Evolutionary conservation across 2,329 filamentous ascomycete genomes (phyloP).

Genomic region (Neonectria punicea): DNA sequence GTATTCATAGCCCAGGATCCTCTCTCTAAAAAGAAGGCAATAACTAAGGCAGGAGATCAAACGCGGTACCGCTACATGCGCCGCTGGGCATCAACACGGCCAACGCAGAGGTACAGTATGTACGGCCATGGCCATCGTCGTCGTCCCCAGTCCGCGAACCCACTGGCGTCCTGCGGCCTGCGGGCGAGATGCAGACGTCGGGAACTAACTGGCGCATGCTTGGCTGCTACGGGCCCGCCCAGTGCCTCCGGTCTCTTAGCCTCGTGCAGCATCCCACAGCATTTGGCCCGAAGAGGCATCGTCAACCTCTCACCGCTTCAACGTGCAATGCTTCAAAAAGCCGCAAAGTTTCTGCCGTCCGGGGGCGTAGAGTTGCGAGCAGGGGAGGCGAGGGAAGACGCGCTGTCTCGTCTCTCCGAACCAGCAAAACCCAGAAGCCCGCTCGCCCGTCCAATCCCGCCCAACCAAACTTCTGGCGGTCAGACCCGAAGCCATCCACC

Average conservation of each 20-base stretch:
- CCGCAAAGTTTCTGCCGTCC: constrained; percentile 39
- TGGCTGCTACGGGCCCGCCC: constrained; percentile 18
- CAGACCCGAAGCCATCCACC: constrained; percentile 39
- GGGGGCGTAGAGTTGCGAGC: constrained; percentile 26
- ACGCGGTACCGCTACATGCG: constrained; percentile 43
- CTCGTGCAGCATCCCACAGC: constrained; percentile 39
- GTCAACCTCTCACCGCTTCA: constrained; percentile 43
- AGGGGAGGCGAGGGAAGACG: constrained; percentile 6
- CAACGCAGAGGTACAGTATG: constrained; percentile 40
- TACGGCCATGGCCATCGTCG: constrained; percentile 9
- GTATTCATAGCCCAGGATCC: background rate
- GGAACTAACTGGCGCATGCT: constrained; percentile 22
- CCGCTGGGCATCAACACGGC: constrained; percentile 51
- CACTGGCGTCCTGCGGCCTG: constrained; percentile 22
- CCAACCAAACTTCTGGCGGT: constrained; percentile 36
- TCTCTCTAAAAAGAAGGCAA: too few species aligned
- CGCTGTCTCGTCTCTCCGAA: constrained; percentile 25
- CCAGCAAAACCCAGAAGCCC: constrained; percentile 19
- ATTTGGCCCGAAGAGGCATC: constrained; percentile 41
- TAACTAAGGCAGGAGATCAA: background rate
- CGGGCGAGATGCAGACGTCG: constrained; percentile 26
- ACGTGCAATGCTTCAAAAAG: constrained; percentile 35
- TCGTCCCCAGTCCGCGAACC: constrained; percentile 13
- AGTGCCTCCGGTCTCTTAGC: constrained; percentile 35
- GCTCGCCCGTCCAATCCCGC: constrained; percentile 24